Base-by-base conservation (phyloP, 2,329 filamentous ascomycete species). In the Basipetospora sp. region DNA sequence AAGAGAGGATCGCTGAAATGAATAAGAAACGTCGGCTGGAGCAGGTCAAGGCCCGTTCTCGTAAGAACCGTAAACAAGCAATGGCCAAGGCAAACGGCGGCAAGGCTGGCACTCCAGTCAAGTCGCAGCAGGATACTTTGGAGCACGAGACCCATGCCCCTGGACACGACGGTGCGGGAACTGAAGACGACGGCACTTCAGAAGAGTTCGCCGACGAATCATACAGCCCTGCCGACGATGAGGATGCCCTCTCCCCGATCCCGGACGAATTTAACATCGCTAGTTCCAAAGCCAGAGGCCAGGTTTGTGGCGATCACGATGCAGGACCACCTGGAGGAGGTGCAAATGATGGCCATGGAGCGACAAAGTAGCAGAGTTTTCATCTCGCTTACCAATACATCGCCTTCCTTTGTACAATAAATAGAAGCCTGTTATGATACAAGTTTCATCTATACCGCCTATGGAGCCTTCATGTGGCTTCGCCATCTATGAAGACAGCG, bases 21-120 rank as follows among this genome's bases (percentile, higher is more conserved):
- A 85, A 94, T 56, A 82, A 88, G 51, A 76, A 80, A 43, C 69
- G 87, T 34, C 62, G 93, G 22, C 59, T 94, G 39, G 88, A 94
- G 53, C 94, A 94, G 59, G 86, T 87, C 16, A 93, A 94, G 63
- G 83, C 86, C 63, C 94, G 93, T 62, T 81, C 80, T 37, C 73
- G 86, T 22, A 94, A 94, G 61, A 79, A 77, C 36, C 93, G 83
- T 64, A 94, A 94, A 62, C 29, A 25, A 11, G 22, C 22, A 6
- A 11, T 16, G 9, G 19, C 38, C 9, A 36, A 34, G 28, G 30
- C 16, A 13, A 14, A 15, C 8, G 69, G 71, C 18, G 73, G 64
- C 47, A 93, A 90, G 56, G 41, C 57, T 64, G n/a, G 57, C 9
- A 20, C 60, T 2, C 15, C 22, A 16, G 13, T 31, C 11, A 39